Percentiles rank a stretch among this genome's conserved stretches.
Conservation (phyloP, 2,329 filamentous ascomycete species). For the Aspergillus flavus region DNA sequence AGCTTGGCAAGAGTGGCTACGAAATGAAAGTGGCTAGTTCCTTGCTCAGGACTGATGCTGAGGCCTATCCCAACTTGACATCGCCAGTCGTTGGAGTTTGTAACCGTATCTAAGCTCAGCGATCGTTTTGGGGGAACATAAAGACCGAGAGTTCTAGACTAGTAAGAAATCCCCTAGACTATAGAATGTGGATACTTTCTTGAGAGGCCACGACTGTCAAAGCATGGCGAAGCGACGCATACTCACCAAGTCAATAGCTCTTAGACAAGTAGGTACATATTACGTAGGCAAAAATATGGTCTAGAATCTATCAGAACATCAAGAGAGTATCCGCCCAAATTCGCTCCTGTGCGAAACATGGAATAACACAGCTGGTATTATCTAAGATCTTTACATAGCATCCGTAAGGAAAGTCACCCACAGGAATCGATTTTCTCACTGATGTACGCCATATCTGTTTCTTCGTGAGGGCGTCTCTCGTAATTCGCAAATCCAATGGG, state of each 20-base stretch:
- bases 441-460: conserved; percentile 9
- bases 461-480: conserved; percentile 27
- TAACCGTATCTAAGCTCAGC: background rate
- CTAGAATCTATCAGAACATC: background rate
- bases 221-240: background rate
- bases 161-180: background rate
- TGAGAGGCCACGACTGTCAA: background rate
- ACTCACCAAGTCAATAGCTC: background rate
- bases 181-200: background rate
- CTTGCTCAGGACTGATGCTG: background rate
- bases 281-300: background rate
- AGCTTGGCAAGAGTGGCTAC: conserved; percentile 52
- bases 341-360: background rate
- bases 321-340: background rate
- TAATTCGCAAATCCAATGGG: conserved; percentile 17
- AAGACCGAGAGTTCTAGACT: background rate
- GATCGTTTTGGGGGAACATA: background rate
- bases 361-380: conserved; percentile 2
- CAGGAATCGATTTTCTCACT: conserved; percentile 4
- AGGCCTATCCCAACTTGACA: background rate
- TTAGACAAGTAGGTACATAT: conserved; percentile 8
- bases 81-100: background rate
- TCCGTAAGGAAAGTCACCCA: conserved; percentile 1
- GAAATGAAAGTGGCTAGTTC: background rate
- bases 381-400: conserved; percentile 13